Evolutionary conservation across 371 early-diverging fungal species (phyloP).

Genomic region (Nematocida sp.): DNA sequence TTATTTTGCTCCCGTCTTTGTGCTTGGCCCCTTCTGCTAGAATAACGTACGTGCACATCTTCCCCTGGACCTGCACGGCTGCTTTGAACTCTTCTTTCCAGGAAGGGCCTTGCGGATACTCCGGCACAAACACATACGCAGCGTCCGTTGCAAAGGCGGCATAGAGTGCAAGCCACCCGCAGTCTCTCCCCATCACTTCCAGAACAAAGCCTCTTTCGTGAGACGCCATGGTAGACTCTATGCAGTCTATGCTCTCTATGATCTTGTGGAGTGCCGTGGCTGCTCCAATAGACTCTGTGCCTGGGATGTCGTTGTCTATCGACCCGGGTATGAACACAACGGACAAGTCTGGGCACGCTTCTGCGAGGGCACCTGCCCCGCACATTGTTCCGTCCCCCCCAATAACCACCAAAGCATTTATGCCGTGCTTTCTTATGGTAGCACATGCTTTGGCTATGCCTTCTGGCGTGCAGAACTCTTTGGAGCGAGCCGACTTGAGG

Average conservation of each 20-base stretch:
- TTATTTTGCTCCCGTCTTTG: constrained; percentile 76
- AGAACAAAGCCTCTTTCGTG: constrained; percentile 94
- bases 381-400: constrained; percentile 97
- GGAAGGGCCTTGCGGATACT: constrained; percentile 71
- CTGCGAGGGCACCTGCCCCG: constrained; percentile 69
- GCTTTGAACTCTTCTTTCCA: constrained; percentile 64
- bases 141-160: constrained; percentile 85
- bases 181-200: constrained; percentile 98
- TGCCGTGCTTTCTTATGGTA: constrained; percentile 78
- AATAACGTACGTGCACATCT: constrained; percentile 74
- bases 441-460: constrained; percentile 78
- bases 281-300: constrained; percentile 81
- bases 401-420: constrained; percentile 84
- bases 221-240: constrained; percentile 85
- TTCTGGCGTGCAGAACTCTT: constrained; percentile 73
- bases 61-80: constrained; percentile 21
- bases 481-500: constrained; percentile 86
- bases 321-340: constrained; percentile 89
- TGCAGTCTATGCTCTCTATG: constrained; percentile 84
- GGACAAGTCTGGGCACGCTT: constrained; percentile 57
- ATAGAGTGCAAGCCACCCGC: constrained; percentile 97
- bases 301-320: constrained; percentile 77
- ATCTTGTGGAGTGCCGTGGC: constrained; percentile 87
- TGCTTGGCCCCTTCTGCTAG: constrained; percentile 94
- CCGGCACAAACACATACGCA: constrained; percentile 92